Evolutionary conservation across 345 rosid species (phyloP).

Genomic region (Eucalyptus shirleyi): DNA sequence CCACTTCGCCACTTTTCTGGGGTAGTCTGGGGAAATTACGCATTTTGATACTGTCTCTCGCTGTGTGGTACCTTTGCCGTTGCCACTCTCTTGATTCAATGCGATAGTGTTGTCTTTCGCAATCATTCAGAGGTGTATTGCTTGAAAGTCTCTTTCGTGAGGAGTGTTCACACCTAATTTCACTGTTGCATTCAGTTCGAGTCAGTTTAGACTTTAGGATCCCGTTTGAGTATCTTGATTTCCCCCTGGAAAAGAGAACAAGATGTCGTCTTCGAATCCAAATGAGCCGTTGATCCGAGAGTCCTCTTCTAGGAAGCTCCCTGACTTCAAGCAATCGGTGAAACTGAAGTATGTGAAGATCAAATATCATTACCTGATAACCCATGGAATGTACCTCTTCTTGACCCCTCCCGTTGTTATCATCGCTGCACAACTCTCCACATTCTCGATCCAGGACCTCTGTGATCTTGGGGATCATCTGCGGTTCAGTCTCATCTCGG

Average conservation of each 20-base stretch:
- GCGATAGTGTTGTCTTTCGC: neutral
- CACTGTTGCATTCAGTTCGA: neutral
- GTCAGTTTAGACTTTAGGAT: neutral
- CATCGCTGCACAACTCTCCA: constrained; percentile 22
- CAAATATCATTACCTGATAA: constrained; percentile 28
- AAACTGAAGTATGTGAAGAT: constrained; percentile 37
- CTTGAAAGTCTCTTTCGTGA: neutral
- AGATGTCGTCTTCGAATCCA: constrained; percentile 3
- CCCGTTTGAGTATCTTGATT: neutral
- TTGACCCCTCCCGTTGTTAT: constrained; percentile 22
- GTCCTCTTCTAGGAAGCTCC: constrained; percentile 9
- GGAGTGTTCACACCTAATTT: neutral
- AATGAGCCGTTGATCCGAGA: neutral
- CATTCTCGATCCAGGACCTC: constrained; percentile 21
- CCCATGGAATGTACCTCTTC: constrained; percentile 26
- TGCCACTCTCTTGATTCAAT: neutral
- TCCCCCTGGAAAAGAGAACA: neutral
- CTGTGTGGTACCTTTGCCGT: neutral
- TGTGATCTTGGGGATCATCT: constrained; percentile 39
- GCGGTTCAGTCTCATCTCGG: constrained; percentile 31
- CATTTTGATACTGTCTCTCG: neutral
- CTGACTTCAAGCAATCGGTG: constrained; percentile 35
- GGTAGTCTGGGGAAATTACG: neutral
- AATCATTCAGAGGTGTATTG: neutral
- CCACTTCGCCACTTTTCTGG: neutral